phyloP scores from a whole-genome alignment of 2,329 filamentous ascomycete species.

The Hymenoscyphus fructigenus region DNA sequence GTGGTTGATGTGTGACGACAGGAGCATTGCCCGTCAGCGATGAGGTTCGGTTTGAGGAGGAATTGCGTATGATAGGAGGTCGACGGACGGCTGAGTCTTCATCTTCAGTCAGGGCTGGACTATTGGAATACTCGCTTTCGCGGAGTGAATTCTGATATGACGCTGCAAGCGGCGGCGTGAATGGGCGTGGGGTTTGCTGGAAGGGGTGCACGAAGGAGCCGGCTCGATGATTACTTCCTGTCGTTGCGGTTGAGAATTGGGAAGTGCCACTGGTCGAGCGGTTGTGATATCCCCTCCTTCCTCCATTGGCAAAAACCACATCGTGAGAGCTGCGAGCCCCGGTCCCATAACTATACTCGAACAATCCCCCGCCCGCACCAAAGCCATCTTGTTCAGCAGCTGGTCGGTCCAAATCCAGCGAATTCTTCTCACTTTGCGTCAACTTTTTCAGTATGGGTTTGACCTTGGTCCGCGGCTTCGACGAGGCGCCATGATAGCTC shows the following conservation, averaged over 20 bases:
- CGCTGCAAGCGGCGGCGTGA: conserved; percentile 52
- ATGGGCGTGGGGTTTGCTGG: conserved; percentile 61
- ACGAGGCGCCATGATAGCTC: conserved; percentile 27
- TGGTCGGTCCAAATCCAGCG: conserved; percentile 59
- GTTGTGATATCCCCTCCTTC: conserved; percentile 43
- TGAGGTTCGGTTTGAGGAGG: conserved; percentile 28
- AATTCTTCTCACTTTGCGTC: conserved; percentile 56
- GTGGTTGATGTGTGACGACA: conserved; percentile 17
- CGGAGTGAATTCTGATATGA: conserved; percentile 57
- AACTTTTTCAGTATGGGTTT: conserved; percentile 63
- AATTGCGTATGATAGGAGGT: conserved; percentile 23
- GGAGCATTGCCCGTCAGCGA: conserved; percentile 25
- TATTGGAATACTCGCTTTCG: conserved; percentile 46
- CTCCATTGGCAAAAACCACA: conserved; percentile 26
- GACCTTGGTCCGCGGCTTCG: conserved; percentile 33
- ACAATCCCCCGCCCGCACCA: conserved; percentile 38
- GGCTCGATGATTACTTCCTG: conserved; percentile 46
- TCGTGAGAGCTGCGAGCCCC: conserved; percentile 33
- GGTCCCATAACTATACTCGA: conserved; percentile 31
- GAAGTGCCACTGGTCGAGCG: conserved; percentile 57
- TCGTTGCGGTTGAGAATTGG: conserved; percentile 55
- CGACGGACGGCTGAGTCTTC: conserved; percentile 23
- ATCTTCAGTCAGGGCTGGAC: conserved; percentile 34
- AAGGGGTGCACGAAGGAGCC: conserved; percentile 61
- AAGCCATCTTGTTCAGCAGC: conserved; percentile 55